phyloP scores from a whole-genome alignment of 352 stramenopile species.

The Phytophthora sp. region DNA sequence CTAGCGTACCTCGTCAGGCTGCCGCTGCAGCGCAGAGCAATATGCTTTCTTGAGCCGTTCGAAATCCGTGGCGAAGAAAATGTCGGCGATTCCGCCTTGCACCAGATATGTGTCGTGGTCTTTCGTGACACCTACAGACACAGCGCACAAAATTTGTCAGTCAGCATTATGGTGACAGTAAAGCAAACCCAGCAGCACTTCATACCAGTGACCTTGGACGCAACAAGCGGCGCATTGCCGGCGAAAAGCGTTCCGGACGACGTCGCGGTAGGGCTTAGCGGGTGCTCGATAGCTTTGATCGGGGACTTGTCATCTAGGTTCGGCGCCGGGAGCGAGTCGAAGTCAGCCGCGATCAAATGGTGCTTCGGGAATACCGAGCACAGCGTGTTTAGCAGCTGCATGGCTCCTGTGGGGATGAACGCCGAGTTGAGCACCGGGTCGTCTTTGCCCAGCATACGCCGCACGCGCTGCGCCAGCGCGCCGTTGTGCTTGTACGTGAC shows the following conservation, averaged over 20 bases:
- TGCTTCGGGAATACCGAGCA: conserved; percentile 80
- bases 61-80: conserved; percentile 93
- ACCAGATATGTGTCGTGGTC: conserved; percentile 92
- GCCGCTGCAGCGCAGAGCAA: conserved; percentile 60
- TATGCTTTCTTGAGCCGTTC: conserved; percentile 82
- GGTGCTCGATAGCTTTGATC: conserved; percentile 65
- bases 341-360: conserved; percentile 89
- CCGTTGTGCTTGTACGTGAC: conserved; percentile 69
- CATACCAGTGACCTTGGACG: conserved; percentile 76
- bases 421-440: conserved; percentile 61
- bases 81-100: conserved; percentile 84
- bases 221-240: conserved; percentile 87
- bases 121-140: conserved; percentile 56
- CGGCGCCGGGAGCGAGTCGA: conserved; percentile 83
- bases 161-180: no score
- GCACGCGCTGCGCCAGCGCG: conserved; percentile 55
- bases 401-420: conserved; percentile 89
- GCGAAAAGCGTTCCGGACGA: conserved; percentile 72
- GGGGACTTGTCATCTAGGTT: conserved; percentile 55
- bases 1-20: conserved; percentile 49
- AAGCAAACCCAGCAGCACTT: background rate
- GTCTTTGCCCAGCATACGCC: conserved; percentile 55
- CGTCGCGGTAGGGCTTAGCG: conserved; percentile 70
- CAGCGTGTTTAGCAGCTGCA: conserved; percentile 89
- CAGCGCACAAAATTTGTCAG: background rate